A percentile compares a stretch with the other conserved stretches of the same genome.
Evolutionary conservation across 352 stramenopile genomes (phyloP).

Genomic region (Phytophthora pinifolia): DNA sequence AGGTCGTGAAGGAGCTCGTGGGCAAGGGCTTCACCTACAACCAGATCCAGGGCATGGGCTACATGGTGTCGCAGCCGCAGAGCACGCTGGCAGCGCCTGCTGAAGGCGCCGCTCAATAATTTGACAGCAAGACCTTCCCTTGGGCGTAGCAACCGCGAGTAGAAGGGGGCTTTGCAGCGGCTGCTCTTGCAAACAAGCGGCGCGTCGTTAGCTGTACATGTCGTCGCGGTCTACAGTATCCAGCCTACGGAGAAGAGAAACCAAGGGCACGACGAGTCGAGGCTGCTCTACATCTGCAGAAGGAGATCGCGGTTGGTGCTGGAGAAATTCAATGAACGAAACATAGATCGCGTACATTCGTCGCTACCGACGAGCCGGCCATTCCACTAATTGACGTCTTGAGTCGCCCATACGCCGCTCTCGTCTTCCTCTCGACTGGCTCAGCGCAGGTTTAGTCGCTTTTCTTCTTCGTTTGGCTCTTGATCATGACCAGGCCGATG

Average conservation of each 20-base stretch:
- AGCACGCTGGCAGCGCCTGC: slow-evolving; percentile 55
- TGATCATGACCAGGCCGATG: slow-evolving; percentile 90
- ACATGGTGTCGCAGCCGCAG: slow-evolving; percentile 65
- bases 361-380: slow-evolving; percentile 7
- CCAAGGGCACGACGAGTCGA: background rate
- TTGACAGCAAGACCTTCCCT: slow-evolving; percentile 12
- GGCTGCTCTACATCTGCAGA: slow-evolving; percentile 17
- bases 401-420: background rate
- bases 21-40: slow-evolving; percentile 83
- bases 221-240: slow-evolving; percentile 14
- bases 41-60: slow-evolving; percentile 87
- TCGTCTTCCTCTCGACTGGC: background rate
- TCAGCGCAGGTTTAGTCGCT: slow-evolving; percentile 22
- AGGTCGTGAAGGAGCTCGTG: slow-evolving; percentile 80
- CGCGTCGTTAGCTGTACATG: slow-evolving; percentile 23
- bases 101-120: slow-evolving; percentile 50
- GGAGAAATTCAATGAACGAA: slow-evolving; percentile 17
- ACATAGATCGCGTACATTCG: slow-evolving; percentile 25
- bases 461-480: slow-evolving; percentile 82
- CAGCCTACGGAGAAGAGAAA: background rate
- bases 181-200: background rate
- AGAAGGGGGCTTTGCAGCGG: slow-evolving; percentile 1
- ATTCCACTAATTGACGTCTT: slow-evolving; percentile 16
- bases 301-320: slow-evolving; percentile 8
- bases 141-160: slow-evolving; percentile 5